phyloP scores from a whole-genome alignment of 2,329 filamentous ascomycete species.

The Calonectria montana region DNA sequence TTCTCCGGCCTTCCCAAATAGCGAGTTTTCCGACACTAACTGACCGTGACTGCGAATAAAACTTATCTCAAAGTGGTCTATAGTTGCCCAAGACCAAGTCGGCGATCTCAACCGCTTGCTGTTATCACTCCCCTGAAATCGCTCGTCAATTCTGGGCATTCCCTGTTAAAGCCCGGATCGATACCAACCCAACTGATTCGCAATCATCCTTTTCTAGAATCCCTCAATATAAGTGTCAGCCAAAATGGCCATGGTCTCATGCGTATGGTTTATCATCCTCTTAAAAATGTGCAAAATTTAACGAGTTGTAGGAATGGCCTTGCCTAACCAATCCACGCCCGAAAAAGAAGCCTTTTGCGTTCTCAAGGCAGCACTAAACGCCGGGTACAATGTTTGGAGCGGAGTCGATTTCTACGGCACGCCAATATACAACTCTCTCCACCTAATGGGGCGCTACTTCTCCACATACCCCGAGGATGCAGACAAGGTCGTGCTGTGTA shows the following conservation, averaged over 20 bases:
- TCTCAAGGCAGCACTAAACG: conserved; percentile 28
- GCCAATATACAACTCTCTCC: conserved; percentile 61
- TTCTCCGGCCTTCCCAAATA: too few relatives aligned
- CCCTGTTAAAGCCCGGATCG: too few relatives aligned
- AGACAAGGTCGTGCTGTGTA: conserved; percentile 63
- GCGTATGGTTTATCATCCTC: neutral
- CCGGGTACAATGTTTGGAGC: conserved; percentile 30
- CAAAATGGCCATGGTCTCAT: neutral
- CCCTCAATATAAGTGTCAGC: too few relatives aligned
- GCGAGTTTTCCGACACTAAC: too few relatives aligned
- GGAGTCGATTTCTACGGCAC: conserved; percentile 55
- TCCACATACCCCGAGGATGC: conserved; percentile 65
- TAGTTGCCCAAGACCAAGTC: too few relatives aligned
- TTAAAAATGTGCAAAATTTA: neutral
- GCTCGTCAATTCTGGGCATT: too few relatives aligned
- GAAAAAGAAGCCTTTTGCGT: neutral
- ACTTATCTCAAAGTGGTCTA: too few relatives aligned
- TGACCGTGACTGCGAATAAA: too few relatives aligned
- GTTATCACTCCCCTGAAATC: too few relatives aligned
- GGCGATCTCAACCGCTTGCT: too few relatives aligned
- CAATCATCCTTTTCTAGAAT: too few relatives aligned
- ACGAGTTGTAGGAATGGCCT: neutral
- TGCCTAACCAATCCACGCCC: neutral
- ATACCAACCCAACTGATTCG: too few relatives aligned
- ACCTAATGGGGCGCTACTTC: conserved; percentile 66